These are phyloP conservation scores for Hypoxylon perforatum DNA, from an alignment of 495 filamentous ascomycete genomes.

Conservation along the genomic window DNA sequence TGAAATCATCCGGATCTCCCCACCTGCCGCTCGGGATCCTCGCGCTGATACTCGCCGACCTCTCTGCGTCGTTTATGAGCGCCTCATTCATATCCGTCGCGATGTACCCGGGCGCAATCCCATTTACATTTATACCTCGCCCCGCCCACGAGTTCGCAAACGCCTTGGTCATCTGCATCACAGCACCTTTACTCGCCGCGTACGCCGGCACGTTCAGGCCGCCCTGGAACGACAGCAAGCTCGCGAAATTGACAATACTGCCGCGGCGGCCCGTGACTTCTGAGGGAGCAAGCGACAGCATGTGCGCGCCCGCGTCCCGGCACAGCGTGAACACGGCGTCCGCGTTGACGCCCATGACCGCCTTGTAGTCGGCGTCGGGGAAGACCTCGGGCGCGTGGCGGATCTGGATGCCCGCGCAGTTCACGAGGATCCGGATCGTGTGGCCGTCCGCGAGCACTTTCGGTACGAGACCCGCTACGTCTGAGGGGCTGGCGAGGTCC, in stretches of 20 bases:
- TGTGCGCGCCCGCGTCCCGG: conserved; percentile 86
- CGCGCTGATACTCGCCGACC: conserved; percentile 78
- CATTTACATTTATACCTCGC: conserved; percentile 82
- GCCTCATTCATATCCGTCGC: conserved; percentile 93
- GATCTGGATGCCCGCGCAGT: conserved; percentile 87
- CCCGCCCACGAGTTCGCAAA: conserved; percentile 88
- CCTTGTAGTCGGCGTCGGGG: conserved; percentile 84
- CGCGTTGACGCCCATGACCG: conserved; percentile 87
- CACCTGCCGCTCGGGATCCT: conserved; percentile 89
- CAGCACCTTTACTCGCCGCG: conserved; percentile 87
- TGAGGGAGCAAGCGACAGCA: conserved; percentile 70
- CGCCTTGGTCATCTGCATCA: conserved; percentile 88
- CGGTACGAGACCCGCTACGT: conserved; percentile 72
- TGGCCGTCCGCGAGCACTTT: conserved; percentile 67
- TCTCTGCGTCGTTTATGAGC: conserved; percentile 74
- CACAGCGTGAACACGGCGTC: conserved; percentile 83
- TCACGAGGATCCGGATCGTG: conserved; percentile 78
- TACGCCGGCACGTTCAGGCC: conserved; percentile 92
- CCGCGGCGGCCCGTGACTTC: conserved; percentile 69
- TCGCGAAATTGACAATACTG: conserved; percentile 87
- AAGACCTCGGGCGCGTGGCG: conserved; percentile 82
- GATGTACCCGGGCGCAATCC: conserved; percentile 83
- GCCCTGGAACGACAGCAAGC: conserved; percentile 88
- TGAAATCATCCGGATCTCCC: conserved; percentile 90
- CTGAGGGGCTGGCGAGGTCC: conserved; percentile 72